Conservation (phyloP, 768 basidiomycete genomes). For the Tubosaeta sp. region DNA sequence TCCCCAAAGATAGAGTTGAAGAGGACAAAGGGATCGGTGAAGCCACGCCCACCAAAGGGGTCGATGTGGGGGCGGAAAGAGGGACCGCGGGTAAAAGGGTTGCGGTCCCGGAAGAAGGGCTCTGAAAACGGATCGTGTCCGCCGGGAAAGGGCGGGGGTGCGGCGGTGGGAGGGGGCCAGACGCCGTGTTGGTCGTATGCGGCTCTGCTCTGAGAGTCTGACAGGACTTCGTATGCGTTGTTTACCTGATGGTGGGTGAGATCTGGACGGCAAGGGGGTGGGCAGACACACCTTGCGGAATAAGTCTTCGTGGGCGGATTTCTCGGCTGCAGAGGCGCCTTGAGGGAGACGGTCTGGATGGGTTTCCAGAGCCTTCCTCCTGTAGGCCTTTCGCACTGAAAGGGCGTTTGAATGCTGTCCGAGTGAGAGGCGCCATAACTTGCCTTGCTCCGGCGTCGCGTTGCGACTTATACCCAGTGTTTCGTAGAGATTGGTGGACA, state of each 20-base stretch:
- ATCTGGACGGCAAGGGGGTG: not conserved
- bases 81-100: conserved; percentile 11
- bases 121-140: conserved; percentile 16
- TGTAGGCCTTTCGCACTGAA: conserved; percentile 77
- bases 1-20: conserved; percentile 71
- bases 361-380: conserved; percentile 62
- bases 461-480: conserved; percentile 48
- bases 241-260: conserved; percentile 46
- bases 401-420: conserved; percentile 4
- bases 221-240: conserved; percentile 75
- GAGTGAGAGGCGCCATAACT: conserved; percentile 19
- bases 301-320: conserved; percentile 54
- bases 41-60: conserved; percentile 30
- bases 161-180: conserved; percentile 61
- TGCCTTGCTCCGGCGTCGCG: conserved; percentile 63
- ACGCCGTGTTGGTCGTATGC: conserved; percentile 68
- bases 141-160: conserved; percentile 13
- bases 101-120: conserved; percentile 13
- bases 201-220: conserved; percentile 54
- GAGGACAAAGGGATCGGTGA: conserved; percentile 72
- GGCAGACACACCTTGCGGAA: conserved; percentile 36
- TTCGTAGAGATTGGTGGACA: conserved; percentile 64
- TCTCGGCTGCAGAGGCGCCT: conserved; percentile 54
- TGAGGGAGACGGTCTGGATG: conserved; percentile 71
- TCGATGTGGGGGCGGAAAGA: conserved; percentile 20